A percentile compares a stretch with the other conserved stretches of the same genome.
Conservation (phyloP, 1,139 yeast species). For the Taphrina betulina region DNA sequence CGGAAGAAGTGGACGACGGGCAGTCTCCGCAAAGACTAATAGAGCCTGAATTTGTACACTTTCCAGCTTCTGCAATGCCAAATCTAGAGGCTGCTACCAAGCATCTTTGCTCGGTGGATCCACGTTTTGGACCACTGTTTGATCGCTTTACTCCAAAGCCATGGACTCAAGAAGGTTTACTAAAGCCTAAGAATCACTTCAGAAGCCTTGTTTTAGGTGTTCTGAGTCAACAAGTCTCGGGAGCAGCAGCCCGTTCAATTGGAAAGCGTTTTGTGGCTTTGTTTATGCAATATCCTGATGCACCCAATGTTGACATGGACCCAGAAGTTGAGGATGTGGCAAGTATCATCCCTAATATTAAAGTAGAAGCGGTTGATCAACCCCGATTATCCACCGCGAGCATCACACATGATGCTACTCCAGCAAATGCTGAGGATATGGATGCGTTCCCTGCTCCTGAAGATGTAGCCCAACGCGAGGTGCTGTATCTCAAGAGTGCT, state of each 20-base stretch:
- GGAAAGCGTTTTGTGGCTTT: slow-evolving; percentile 51
- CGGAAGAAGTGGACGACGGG: too few species aligned
- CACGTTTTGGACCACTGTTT: slow-evolving; percentile 35
- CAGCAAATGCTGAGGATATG: too few species aligned
- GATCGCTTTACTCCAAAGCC: slow-evolving; percentile 34
- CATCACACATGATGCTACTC: too few species aligned
- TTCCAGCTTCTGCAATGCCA: not conserved
- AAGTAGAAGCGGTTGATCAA: too few species aligned
- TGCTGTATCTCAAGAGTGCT: slow-evolving; percentile 56
- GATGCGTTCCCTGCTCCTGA: slow-evolving; percentile 61
- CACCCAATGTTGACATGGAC: slow-evolving; percentile 16
- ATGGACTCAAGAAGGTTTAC: slow-evolving; percentile 34
- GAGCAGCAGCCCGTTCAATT: slow-evolving; percentile 74
- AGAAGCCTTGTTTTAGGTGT: slow-evolving; percentile 13
- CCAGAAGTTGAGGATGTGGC: slow-evolving; percentile 29
- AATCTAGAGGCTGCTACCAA: slow-evolving; percentile 4
- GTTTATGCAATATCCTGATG: slow-evolving; percentile 40
- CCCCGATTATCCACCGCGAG: too few species aligned
- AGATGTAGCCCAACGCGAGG: slow-evolving; percentile 48
- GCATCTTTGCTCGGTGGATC: slow-evolving; percentile 34
- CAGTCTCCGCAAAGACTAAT: too few species aligned
- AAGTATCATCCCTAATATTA: too few species aligned
- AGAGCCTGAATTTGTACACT: too few species aligned
- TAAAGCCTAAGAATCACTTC: slow-evolving; percentile 36
- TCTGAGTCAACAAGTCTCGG: slow-evolving; percentile 70